These are phyloP conservation scores for Xylaria multiplex DNA, from an alignment of 2,329 filamentous ascomycete genomes.

Conservation along the genomic window DNA sequence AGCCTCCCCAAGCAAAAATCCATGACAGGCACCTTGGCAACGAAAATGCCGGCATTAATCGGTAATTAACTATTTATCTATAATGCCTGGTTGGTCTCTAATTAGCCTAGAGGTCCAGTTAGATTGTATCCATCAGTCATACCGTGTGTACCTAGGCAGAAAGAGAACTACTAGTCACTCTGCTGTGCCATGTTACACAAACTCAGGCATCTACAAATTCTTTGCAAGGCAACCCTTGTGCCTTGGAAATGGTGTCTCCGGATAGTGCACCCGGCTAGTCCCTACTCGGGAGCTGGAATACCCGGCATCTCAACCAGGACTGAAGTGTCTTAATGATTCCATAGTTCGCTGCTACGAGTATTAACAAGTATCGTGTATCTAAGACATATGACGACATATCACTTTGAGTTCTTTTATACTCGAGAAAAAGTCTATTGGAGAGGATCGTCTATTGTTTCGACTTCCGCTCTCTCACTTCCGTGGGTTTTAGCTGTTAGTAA, in stretches of 20 bases:
- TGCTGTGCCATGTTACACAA: conserved; percentile 36
- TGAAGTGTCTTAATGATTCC: conserved; percentile 10
- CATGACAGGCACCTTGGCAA: neutral
- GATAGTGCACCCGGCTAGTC: conserved; percentile 38
- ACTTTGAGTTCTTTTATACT: neutral
- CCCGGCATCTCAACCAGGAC: neutral
- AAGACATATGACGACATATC: conserved; percentile 3
- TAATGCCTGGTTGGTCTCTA: neutral
- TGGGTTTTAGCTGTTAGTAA: neutral
- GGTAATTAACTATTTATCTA: conserved; percentile 11
- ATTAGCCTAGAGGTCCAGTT: neutral
- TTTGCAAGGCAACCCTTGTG: conserved; percentile 11
- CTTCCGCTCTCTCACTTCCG: neutral
- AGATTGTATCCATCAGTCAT: conserved; percentile 12
- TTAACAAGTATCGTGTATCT: conserved; percentile 5
- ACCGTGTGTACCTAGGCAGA: neutral
- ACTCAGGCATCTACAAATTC: conserved; percentile 23
- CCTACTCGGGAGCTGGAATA: neutral
- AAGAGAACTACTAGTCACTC: conserved; percentile 7
- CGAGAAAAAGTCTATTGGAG: neutral
- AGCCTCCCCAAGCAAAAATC: no score
- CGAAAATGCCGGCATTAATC: neutral
- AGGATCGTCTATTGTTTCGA: neutral
- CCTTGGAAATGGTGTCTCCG: conserved; percentile 20
- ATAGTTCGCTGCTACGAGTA: neutral